Conservation (phyloP, 495 filamentous ascomycete species). For the Penicillium silybi region DNA sequence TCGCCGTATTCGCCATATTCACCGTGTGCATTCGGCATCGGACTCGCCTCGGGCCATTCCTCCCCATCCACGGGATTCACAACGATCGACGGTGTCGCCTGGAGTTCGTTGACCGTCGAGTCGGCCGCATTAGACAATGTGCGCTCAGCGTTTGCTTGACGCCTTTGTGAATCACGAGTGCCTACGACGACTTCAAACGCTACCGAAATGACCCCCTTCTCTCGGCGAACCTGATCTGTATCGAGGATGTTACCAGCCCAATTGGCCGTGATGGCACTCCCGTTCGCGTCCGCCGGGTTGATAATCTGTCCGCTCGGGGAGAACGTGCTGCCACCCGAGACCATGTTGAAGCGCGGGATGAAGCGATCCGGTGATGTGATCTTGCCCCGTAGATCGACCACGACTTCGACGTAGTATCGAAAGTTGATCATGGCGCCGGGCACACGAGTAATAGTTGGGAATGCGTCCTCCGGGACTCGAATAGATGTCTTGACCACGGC, state of each 20-base stretch:
- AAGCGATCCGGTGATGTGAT: conserved; percentile 64
- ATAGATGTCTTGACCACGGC: conserved; percentile 75
- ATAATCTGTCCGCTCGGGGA: conserved; percentile 47
- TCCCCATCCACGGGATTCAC: conserved; percentile 25
- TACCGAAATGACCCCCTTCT: conserved; percentile 82
- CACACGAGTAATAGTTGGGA: conserved; percentile 85
- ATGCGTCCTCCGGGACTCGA: conserved; percentile 82
- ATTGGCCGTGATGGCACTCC: conserved; percentile 37
- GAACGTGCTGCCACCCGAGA: conserved; percentile 43
- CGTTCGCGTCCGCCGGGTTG: conserved; percentile 38
- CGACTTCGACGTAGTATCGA: conserved; percentile 87
- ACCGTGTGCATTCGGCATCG: conserved; percentile 18
- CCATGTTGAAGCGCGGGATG: conserved; percentile 54
- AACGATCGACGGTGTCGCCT: conserved; percentile 2
- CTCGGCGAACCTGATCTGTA: conserved; percentile 77
- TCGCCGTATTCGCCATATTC: conserved; percentile 37
- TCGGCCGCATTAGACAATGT: conserved; percentile 22
- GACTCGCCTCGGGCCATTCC: conserved; percentile 26
- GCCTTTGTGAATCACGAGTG: conserved; percentile 70
- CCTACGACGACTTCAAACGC: conserved; percentile 85
- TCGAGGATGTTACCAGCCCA: conserved; percentile 82
- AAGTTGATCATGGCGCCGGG: conserved; percentile 92
- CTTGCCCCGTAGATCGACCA: conserved; percentile 87
- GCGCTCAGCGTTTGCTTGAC: conserved; percentile 43
- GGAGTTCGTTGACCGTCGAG: conserved; percentile 7